Percentiles rank a stretch among this genome's conserved stretches.
Evolutionary conservation across 2,329 filamentous ascomycete genomes (phyloP).

Genomic region (Periconia sp.): DNA sequence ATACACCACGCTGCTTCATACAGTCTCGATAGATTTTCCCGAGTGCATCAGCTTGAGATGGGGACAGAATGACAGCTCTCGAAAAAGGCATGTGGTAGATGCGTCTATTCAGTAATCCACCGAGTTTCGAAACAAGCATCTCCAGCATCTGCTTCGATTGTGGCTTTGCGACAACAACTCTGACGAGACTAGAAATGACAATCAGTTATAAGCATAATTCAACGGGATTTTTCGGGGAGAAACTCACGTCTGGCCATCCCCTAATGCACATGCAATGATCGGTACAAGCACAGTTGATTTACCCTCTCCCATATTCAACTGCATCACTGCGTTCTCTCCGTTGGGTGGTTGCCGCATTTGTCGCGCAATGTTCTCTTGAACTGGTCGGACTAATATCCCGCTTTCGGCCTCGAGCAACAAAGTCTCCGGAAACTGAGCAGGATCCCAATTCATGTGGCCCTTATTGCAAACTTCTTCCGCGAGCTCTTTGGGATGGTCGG

Average conservation of each 20-base stretch:
- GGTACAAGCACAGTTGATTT: slow-evolving; percentile 37
- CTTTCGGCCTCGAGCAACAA: slow-evolving; percentile 67
- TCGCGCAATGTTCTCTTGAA: slow-evolving; percentile 60
- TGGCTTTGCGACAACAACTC: slow-evolving; percentile 64
- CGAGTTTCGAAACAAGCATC: slow-evolving; percentile 57
- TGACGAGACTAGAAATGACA: not conserved
- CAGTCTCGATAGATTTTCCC: slow-evolving; percentile 49
- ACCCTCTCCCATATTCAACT: slow-evolving; percentile 41
- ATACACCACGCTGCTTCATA: slow-evolving; percentile 53
- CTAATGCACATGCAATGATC: slow-evolving; percentile 44
- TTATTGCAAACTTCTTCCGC: slow-evolving; percentile 47
- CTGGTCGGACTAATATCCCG: slow-evolving; percentile 60
- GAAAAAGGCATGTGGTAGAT: slow-evolving; percentile 64
- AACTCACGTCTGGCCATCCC: slow-evolving; percentile 47
- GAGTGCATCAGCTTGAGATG: slow-evolving; percentile 40
- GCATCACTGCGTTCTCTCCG: slow-evolving; percentile 28
- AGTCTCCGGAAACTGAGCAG: slow-evolving; percentile 57
- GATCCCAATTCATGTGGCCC: slow-evolving; percentile 61
- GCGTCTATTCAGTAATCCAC: slow-evolving; percentile 57
- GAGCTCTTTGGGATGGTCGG: slow-evolving; percentile 20
- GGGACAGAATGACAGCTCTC: slow-evolving; percentile 46
- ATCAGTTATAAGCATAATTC: not conserved
- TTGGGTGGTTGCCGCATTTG: slow-evolving; percentile 52
- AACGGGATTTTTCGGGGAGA: not conserved
- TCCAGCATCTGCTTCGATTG: slow-evolving; percentile 64